Evolutionary conservation across 2,329 filamentous ascomycete species (phyloP), one percentile per base, ranked within the genome.

Genomic region (Botryosphaeria dothidea): DNA sequence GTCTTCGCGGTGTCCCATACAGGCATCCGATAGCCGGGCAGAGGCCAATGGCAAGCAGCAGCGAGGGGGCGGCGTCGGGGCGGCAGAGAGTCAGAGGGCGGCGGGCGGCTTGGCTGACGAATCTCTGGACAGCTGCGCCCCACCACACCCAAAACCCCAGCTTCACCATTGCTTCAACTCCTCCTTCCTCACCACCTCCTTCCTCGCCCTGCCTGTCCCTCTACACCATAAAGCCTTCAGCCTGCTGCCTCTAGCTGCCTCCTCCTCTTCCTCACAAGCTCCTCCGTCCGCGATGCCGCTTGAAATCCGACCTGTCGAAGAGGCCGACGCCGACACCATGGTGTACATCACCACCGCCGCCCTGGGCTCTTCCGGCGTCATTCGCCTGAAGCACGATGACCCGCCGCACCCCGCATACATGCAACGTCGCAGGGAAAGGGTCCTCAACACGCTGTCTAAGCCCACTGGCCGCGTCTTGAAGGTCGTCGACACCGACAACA

Each of bases 261-360:
- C 23, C 15, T n/a, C 17, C 3, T 27, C 25, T 27, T 38, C 58
- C 31, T 38, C 58, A 29, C 23, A 17, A 9, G 38, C 4, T 25
- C 45, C 9, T 27, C 31, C 13, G 15, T 17, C 36, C 66, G 66
- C 63, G 1, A 79, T 79, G 77, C 71, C 72, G 19, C 73, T 79
- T 48, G 69, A 78, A 70, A 45, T 79, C 23, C 72, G 69, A 7
- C 73, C 67, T 9, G 63, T 74, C 34, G 62, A 65, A 1, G 69
- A 72, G 25, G 34, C 67, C 45, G 77, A 79, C 65, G 64, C 77
- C 17, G 66, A 69, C 7, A 68, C 70, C 41, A 73, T 77, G 41
- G 68, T 69, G 21, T 60, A 66, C 34, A 73, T 78, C 43, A 70
- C 74, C 29, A 49, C 66, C 19, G 68, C 69, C 6, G 74, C 76